These are phyloP conservation scores for Moricandia moricandioides DNA, from an alignment of 345 rosid species.

Conservation along the genomic window DNA sequence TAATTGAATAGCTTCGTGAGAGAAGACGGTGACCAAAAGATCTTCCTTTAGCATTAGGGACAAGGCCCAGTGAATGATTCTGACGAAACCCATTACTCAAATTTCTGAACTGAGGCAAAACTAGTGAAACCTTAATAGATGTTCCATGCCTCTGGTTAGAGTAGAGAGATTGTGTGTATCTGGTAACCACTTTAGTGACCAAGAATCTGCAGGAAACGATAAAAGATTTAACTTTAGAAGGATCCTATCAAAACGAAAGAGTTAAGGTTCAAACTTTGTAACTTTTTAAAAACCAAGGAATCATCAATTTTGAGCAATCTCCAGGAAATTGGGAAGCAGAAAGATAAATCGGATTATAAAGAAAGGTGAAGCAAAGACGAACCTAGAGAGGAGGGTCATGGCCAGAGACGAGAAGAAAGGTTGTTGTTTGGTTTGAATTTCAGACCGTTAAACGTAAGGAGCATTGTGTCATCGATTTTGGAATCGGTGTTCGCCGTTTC, in stretches of 20 bases:
- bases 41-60: slow-evolving; percentile 37
- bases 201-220: slow-evolving; percentile 52
- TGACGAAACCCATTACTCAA: slow-evolving; percentile 34
- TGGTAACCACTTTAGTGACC: slow-evolving; percentile 42
- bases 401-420: slow-evolving; percentile 14
- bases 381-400: slow-evolving; percentile 36
- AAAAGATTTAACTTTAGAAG: neutral
- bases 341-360: neutral
- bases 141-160: slow-evolving; percentile 29
- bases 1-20: no score
- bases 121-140: slow-evolving; percentile 43
- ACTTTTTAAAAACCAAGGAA: neutral
- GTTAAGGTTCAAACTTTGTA: neutral
- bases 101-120: slow-evolving; percentile 39
- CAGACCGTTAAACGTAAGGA: neutral
- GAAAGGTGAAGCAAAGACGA: slow-evolving; percentile 10
- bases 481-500: slow-evolving; percentile 3
- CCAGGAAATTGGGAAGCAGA: neutral
- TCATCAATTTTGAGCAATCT: neutral
- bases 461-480: slow-evolving; percentile 27
- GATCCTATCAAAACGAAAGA: slow-evolving; percentile 12
- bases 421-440: neutral
- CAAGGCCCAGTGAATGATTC: slow-evolving; percentile 14
- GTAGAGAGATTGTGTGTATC: slow-evolving; percentile 35
- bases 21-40: slow-evolving; percentile 18